Evolutionary conservation across 352 stramenopile genomes (phyloP), one percentile per base, ranked within the genome.

Genomic region (Pythium utonaiense): DNA sequence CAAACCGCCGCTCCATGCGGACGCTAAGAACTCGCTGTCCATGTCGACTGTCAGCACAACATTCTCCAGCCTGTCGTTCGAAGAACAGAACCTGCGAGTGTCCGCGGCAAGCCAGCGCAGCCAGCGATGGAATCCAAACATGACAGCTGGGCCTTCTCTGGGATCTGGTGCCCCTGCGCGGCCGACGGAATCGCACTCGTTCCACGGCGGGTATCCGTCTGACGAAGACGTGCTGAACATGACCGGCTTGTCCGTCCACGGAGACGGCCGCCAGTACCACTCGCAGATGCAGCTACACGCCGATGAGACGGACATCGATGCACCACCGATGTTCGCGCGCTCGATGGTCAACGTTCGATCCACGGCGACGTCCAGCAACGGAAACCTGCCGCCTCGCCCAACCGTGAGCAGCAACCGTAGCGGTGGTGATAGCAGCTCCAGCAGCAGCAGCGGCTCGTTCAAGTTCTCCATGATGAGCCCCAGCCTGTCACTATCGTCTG

Each of bases 31-130:
- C n/a, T n/a, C n/a, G 51, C 54, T 78, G 52, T 86, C 77, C 14
- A 78, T 86, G 66, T 88, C 78, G n/a, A 85, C 73, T 7, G 65
- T 66, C 1, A 86, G 77, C 57, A 88, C 77, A 47, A 77, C 77
- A 13, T 82, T 85, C 42, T 83, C 77, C 25, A 66, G 63, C 58
- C 66, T 71, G 21, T 78, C 66, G 25, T 57, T 62, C 19, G 70
- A 77, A 6, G 68, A 78, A 19, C 41, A 63, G n/a, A n/a, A n/a
- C n/a, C n/a, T n/a, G 27, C 53, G 68, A 0, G 30, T 57, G 31
- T 67, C 69, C 10, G 60, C 57, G 5, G 67, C 47, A 12, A 70
- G 60, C 42, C 76, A 69, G 31, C 7, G 5, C 12, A 41, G 34
- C 12, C 34, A 41, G 34, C 9, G 34, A 10, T 41, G 34, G 34